Evolutionary conservation across 176 grass and related monocot genomes (phyloP).

Genomic region (Canna indica): DNA sequence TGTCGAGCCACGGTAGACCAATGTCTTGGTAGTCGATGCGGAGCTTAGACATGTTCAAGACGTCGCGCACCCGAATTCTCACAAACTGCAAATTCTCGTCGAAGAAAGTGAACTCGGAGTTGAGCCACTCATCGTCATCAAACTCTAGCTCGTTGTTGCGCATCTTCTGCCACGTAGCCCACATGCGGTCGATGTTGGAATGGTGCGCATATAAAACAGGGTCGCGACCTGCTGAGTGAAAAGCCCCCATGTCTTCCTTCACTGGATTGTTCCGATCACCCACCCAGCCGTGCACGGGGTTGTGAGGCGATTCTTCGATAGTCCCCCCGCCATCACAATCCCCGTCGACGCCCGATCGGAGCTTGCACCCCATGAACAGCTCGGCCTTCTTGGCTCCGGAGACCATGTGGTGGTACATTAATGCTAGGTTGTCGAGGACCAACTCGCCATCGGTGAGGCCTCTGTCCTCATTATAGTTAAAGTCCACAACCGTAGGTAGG

Average conservation of each 20-base stretch:
- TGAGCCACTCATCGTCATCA: conserved; percentile 34
- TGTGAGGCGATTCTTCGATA: conserved; percentile 16
- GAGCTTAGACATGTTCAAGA: neutral
- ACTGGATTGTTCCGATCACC: conserved; percentile 22
- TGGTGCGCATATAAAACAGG: conserved; percentile 42
- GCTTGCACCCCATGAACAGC: neutral
- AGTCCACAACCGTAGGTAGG: too few relatives aligned
- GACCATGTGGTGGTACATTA: neutral
- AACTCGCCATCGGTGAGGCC: neutral
- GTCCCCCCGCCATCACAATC: neutral
- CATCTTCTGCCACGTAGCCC: conserved; percentile 26
- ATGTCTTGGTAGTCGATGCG: neutral
- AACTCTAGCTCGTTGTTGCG: neutral
- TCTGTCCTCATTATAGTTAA: neutral
- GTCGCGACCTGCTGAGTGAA: conserved; percentile 45
- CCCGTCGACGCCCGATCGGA: neutral
- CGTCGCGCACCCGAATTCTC: conserved; percentile 16
- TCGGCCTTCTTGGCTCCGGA: neutral
- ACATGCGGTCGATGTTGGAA: conserved; percentile 42
- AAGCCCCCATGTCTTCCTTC: conserved; percentile 35
- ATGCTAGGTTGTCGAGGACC: conserved; percentile 8
- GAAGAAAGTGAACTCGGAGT: conserved; percentile 41
- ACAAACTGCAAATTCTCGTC: conserved; percentile 43
- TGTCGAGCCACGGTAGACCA: neutral
- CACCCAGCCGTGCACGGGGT: conserved; percentile 26